These are phyloP conservation scores for Pseudisothecium myosuroides DNA, from an alignment of 225 moss, liverwort and hornwort species.

Conservation along the genomic window DNA sequence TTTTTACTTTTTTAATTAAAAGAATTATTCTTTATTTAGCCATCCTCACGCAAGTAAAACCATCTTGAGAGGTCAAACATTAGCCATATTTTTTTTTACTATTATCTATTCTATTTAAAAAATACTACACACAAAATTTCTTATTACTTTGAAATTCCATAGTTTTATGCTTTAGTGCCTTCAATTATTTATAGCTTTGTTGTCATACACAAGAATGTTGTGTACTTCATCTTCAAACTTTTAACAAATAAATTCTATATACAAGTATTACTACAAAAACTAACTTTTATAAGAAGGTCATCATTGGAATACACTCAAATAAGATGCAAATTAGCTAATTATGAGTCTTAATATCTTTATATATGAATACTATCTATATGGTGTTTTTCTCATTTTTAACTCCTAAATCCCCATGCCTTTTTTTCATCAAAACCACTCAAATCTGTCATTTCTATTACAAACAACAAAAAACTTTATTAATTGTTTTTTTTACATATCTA, in stretches of 20 bases:
- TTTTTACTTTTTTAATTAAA: neutral
- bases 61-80: neutral
- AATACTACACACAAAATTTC: neutral
- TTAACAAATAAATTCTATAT: neutral
- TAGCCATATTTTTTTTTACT: neutral
- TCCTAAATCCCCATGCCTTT: no score
- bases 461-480: no score
- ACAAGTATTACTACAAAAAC: no score
- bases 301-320: neutral
- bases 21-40: neutral
- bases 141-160: neutral
- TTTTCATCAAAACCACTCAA: no score
- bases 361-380: neutral
- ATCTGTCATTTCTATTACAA: no score
- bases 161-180: rapidly evolving
- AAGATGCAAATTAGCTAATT: neutral
- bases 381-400: neutral
- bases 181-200: neutral
- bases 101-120: neutral
- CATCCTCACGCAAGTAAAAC: rapidly evolving
- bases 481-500: no score
- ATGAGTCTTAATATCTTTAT: neutral
- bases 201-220: neutral
- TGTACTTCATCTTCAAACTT: neutral
- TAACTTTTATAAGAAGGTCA: neutral